phyloP scores from a whole-genome alignment of 495 filamentous ascomycete species.

The Aspergillus olivimuriae region DNA sequence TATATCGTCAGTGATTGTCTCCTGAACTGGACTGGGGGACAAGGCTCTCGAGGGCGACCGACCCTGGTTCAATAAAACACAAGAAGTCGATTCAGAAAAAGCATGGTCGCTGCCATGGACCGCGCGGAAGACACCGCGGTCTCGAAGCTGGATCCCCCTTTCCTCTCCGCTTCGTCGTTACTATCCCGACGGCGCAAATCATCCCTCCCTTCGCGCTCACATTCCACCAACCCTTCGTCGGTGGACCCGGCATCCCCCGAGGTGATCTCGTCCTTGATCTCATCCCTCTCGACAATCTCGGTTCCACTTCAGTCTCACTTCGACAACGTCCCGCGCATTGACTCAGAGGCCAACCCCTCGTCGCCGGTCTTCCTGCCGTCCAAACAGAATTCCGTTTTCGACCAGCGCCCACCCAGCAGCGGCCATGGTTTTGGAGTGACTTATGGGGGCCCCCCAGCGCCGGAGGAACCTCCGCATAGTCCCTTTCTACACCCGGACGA shows the following conservation, averaged over 20 bases:
- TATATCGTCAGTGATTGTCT: constrained; percentile 18
- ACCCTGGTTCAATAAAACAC: constrained; percentile 11
- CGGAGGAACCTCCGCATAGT: constrained; percentile 28
- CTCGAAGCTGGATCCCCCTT: constrained; percentile 23
- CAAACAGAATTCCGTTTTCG: constrained; percentile 24
- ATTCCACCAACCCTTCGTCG: constrained; percentile 19
- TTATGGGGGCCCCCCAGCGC: constrained; percentile 51
- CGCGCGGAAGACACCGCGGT: constrained; percentile 19
- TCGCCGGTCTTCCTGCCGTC: constrained; percentile 38
- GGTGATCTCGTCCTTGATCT: constrained; percentile 90
- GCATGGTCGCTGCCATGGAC: constrained; percentile 40
- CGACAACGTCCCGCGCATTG: constrained; percentile 51
- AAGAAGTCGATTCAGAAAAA: no score
- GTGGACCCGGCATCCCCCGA: constrained; percentile 70
- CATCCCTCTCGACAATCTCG: constrained; percentile 82
- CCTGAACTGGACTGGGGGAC: constrained; percentile 6
- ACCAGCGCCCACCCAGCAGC: constrained; percentile 17
- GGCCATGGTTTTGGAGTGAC: constrained; percentile 63
- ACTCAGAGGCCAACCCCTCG: constrained; percentile 40
- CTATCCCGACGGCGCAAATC: constrained; percentile 35
- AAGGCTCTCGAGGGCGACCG: constrained; percentile 7
- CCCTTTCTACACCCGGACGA: constrained; percentile 59
- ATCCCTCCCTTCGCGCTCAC: constrained; percentile 28
- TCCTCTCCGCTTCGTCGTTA: constrained; percentile 21
- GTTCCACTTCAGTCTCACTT: constrained; percentile 67